Evolutionary conservation across 75 land plant genomes (phyloP).

Genomic region (Cupressus sempervirens): DNA sequence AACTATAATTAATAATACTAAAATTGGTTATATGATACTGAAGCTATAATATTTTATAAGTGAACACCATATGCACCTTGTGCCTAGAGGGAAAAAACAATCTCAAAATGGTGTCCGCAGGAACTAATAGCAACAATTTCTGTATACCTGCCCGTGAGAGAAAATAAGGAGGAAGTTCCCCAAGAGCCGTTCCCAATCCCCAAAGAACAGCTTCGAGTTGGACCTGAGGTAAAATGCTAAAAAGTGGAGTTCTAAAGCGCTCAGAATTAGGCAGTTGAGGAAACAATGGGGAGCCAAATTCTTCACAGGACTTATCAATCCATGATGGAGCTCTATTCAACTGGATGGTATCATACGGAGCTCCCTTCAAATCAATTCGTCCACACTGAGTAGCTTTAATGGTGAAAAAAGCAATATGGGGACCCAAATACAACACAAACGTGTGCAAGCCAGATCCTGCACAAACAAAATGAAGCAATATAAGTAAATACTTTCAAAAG

Average conservation of each 20-base stretch:
- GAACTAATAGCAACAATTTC: neutral
- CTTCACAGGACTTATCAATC: conserved; percentile 72
- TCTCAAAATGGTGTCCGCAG: neutral
- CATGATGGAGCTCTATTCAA: conserved; percentile 68
- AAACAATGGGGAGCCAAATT: conserved; percentile 66
- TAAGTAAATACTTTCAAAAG: neutral
- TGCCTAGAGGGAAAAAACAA: neutral
- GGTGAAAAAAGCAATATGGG: conserved; percentile 84
- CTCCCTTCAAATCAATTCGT: conserved; percentile 77
- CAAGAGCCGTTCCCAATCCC: conserved; percentile 96
- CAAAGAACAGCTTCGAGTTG: conserved; percentile 88
- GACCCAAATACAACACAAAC: conserved; percentile 91
- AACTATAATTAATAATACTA: neutral
- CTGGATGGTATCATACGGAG: conserved; percentile 89
- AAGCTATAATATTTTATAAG: neutral
- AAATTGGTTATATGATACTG: neutral
- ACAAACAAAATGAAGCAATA: neutral
- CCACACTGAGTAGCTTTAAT: conserved; percentile 82
- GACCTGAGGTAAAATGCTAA: conserved; percentile 69
- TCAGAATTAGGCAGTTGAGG: conserved; percentile 29
- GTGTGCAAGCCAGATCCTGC: conserved; percentile 96
- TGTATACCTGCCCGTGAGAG: conserved; percentile 85
- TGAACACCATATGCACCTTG: neutral
- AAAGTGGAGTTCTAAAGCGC: conserved; percentile 58
- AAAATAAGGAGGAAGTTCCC: conserved; percentile 99